Conservation (phyloP, 192 early-diverging fungal species). For the Umbelopsis sp. region DNA sequence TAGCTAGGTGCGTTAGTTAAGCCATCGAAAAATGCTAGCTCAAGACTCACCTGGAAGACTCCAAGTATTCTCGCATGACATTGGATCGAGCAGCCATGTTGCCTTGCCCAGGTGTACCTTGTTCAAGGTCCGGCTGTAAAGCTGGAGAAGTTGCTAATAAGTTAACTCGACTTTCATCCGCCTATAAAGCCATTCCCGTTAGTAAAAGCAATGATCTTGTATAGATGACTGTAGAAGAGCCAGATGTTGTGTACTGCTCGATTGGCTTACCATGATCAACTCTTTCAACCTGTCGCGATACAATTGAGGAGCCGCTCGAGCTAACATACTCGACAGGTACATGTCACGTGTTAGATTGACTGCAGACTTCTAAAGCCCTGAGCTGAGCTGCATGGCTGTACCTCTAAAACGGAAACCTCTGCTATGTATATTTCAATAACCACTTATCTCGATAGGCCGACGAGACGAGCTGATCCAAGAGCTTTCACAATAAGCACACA, state of each 20-base stretch:
- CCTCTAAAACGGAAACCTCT: too few species aligned
- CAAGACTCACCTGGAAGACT: constrained; percentile 37
- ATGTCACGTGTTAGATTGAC: too few species aligned
- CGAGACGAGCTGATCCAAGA: too few species aligned
- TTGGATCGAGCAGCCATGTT: constrained; percentile 13
- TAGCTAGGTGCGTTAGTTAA: neutral
- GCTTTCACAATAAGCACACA: too few species aligned
- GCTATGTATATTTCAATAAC: too few species aligned
- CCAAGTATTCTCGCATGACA: constrained; percentile 36
- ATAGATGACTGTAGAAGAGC: neutral
- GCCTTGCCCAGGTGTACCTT: constrained; percentile 13
- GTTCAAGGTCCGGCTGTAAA: constrained; percentile 33
- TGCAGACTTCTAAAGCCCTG: too few species aligned
- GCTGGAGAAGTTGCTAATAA: constrained; percentile 6
- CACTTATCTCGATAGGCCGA: too few species aligned
- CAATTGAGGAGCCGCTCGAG: too few species aligned
- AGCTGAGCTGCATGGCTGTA: too few species aligned
- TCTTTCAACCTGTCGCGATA: neutral
- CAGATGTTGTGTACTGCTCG: neutral
- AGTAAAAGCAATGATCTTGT: neutral
- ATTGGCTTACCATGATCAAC: constrained; percentile 14
- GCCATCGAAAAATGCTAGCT: neutral
- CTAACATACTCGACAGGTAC: too few species aligned
- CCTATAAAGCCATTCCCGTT: neutral
- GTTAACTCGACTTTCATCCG: constrained; percentile 30